phyloP scores from a whole-genome alignment of 106 monocot genomes.

The Posidonia australis region DNA sequence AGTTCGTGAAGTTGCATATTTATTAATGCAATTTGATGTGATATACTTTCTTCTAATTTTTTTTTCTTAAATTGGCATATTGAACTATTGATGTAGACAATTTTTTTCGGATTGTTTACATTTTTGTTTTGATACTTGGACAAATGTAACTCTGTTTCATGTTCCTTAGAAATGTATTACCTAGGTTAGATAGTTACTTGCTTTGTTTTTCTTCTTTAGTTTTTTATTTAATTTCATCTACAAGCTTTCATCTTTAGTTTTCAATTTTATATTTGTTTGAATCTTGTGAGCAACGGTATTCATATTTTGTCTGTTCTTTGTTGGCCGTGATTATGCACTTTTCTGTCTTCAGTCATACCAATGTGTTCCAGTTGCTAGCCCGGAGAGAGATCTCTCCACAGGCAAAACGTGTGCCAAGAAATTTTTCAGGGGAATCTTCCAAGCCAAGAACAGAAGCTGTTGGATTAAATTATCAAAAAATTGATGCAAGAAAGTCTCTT shows the following conservation, averaged over 20 bases:
- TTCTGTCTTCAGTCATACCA: slow-evolving; percentile 20
- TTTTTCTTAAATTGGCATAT: too few species aligned
- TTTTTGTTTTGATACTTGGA: too few species aligned
- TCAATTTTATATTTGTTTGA: too few species aligned
- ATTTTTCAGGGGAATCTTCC: slow-evolving; percentile 21
- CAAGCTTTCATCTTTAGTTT: too few species aligned
- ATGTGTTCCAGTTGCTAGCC: slow-evolving; percentile 51
- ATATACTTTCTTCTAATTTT: not conserved
- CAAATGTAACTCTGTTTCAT: too few species aligned
- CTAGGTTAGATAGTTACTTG: too few species aligned
- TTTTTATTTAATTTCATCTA: too few species aligned
- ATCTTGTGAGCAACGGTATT: not conserved
- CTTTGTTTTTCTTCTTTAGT: too few species aligned
- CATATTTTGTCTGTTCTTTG: not conserved
- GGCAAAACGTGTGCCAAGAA: slow-evolving; percentile 43
- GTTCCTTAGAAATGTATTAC: too few species aligned
- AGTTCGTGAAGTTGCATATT: not conserved
- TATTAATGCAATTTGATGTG: not conserved
- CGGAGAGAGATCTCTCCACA: slow-evolving; percentile 77
- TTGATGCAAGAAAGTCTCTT: slow-evolving; percentile 61
- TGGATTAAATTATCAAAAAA: slow-evolving; percentile 27
- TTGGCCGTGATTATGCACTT: not conserved
- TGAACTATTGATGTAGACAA: too few species aligned
- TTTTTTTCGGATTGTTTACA: too few species aligned
- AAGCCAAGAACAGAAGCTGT: slow-evolving; percentile 12